phyloP scores from a whole-genome alignment of 169 alveolate species.

The Besnoitia besnoiti region DNA sequence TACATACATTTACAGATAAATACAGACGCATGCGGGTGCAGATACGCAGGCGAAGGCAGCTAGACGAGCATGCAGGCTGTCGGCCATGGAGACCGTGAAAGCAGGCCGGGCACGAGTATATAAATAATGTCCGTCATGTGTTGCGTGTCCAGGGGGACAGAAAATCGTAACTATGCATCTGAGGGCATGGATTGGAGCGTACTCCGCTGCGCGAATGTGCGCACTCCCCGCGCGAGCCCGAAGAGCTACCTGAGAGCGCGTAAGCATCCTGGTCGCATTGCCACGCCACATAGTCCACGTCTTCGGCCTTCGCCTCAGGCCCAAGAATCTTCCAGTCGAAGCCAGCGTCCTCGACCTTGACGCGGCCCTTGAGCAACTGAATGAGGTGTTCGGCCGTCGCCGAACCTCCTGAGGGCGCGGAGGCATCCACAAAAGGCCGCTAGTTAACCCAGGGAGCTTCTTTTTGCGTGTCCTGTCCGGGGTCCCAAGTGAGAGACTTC shows the following conservation, averaged over 20 bases:
- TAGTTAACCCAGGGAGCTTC: too few species aligned
- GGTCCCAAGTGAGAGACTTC: too few species aligned
- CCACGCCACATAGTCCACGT: conserved; percentile 85
- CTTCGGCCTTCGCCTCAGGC: conserved; percentile 80
- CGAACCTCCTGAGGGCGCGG: conserved; percentile 68
- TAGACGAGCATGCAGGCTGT: too few species aligned
- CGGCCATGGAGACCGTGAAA: too few species aligned
- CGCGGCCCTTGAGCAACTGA: conserved; percentile 78
- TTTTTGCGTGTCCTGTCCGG: too few species aligned
- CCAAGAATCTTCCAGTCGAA: conserved; percentile 90
- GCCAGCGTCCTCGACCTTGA: conserved; percentile 90
- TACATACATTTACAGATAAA: neutral
- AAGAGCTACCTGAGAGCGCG: conserved; percentile 78
- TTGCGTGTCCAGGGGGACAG: too few species aligned
- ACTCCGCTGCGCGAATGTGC: too few species aligned
- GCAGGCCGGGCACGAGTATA: too few species aligned
- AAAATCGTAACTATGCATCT: too few species aligned
- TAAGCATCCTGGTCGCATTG: conserved; percentile 89
- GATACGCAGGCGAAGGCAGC: neutral
- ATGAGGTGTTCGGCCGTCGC: conserved; percentile 76
- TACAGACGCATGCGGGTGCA: neutral
- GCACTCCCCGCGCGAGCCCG: neutral
- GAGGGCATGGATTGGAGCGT: too few species aligned
- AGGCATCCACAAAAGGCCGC: too few species aligned
- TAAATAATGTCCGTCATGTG: too few species aligned